Evolutionary conservation across 306 rosid genomes (phyloP).

Genomic region (Cicer cuneatum): DNA sequence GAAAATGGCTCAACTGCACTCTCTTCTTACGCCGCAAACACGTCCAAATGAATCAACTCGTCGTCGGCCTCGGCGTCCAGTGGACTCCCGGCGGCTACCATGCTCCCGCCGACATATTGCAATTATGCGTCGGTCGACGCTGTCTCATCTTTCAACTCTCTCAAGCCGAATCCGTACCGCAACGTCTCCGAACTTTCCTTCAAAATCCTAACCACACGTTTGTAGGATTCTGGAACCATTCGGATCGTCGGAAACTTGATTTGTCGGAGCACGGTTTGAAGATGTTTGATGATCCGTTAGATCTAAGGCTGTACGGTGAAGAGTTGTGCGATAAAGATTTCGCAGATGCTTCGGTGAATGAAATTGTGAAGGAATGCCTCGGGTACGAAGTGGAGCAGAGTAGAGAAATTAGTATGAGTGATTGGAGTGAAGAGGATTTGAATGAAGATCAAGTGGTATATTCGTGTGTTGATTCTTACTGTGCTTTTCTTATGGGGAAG

Average conservation of each 20-base stretch:
- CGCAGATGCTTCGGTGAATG: neutral
- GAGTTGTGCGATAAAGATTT: neutral
- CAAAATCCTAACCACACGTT: neutral
- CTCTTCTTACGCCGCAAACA: neutral
- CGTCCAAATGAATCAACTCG: neutral
- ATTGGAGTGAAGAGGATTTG: constrained; percentile 33
- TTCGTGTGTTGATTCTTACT: constrained; percentile 48
- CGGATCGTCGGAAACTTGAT: constrained; percentile 31
- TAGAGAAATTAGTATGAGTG: constrained; percentile 29
- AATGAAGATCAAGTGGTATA: constrained; percentile 46
- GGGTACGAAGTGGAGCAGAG: constrained; percentile 32
- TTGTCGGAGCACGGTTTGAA: neutral
- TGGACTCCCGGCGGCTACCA: constrained; percentile 37
- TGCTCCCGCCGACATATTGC: constrained; percentile 47
- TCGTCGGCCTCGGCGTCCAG: constrained; percentile 60
- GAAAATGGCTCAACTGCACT: constrained; percentile 39
- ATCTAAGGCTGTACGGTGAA: neutral
- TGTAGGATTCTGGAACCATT: constrained; percentile 50
- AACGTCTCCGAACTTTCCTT: constrained; percentile 34
- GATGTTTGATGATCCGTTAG: constrained; percentile 29
- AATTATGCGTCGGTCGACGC: constrained; percentile 50
- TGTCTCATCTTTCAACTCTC: constrained; percentile 52
- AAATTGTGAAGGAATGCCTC: constrained; percentile 30
- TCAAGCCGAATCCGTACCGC: constrained; percentile 31
- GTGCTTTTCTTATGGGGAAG: constrained; percentile 51